Evolutionary conservation across 1,284 basidiomycete species (phyloP), one percentile per base, ranked within the genome.

Genomic region (Rhodotorula sp.): DNA sequence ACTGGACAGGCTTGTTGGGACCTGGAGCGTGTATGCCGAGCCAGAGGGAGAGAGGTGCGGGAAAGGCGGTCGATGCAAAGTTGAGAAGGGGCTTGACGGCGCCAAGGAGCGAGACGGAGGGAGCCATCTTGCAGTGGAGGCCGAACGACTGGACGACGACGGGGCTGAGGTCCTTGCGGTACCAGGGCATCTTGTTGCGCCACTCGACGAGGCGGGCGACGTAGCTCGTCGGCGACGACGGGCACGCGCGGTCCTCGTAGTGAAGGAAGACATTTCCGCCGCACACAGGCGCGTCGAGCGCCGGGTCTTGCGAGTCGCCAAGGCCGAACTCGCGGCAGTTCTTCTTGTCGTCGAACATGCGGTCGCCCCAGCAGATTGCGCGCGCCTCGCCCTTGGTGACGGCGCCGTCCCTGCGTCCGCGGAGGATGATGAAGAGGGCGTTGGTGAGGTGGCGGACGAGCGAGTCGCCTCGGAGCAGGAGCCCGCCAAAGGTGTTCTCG

Each of bases 371-470:
- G 56, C 63, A 64, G 57, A 59, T 57, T 24, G 34, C 50, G 13
- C 56, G 58, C 8, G 34, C 20, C 13, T 4, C 26, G 15, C 31
- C 50, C 48, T 58, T 48, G 18, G 15, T 15, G 2, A 64, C 48
- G 34, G 56, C 62, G n/a, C 55, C 55, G 48, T 64, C 62, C 48
- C 28, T 46, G 20, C 62, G 62, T 20, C 37, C 37, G 18, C 55
- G 55, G 24, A 64, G 48, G 48, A 64, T 57, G 55, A 64, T 64
- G 20, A 64, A 48, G 13, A 64, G 47, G 8, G 62, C 55, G 16
- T 47, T 30, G 48, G 51, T 30, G 34, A 58, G 4, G 24, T 64
- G 62, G 0, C 62, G 62, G 2, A 30, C n/a, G 48, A 51, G 46
- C 11, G 62, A 64, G 56, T 64, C 62, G 48, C 62, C 62, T 1